These are phyloP conservation scores for Aspergillus felis DNA, from an alignment of 2,329 filamentous ascomycete genomes.

Conservation along the genomic window DNA sequence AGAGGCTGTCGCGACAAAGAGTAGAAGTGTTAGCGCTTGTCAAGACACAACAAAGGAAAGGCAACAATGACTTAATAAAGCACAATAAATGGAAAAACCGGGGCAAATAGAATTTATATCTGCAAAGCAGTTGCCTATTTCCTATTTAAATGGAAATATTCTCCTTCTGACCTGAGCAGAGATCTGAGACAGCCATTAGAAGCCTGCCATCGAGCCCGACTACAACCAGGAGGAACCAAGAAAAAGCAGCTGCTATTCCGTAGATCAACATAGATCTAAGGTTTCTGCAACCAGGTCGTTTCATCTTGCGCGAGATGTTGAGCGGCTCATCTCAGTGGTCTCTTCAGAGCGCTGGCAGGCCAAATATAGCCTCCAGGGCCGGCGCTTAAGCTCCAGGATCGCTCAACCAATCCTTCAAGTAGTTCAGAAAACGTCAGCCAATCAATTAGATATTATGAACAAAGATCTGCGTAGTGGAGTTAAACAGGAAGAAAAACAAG, in stretches of 20 bases:
- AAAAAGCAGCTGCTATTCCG: neutral
- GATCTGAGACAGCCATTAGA: neutral
- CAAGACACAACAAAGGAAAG: constrained; percentile 1
- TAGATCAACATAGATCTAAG: neutral
- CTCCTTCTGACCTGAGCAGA: neutral
- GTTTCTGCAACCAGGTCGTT: constrained; percentile 15
- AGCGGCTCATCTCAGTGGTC: constrained; percentile 11
- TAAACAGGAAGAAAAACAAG: neutral
- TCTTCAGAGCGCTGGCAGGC: constrained; percentile 17
- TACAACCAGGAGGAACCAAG: neutral
- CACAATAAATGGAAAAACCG: neutral
- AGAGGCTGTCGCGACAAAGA: constrained; percentile 2
- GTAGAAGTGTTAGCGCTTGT: neutral
- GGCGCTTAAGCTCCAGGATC: constrained; percentile 25
- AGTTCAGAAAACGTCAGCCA: constrained; percentile 2
- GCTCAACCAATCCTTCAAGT: constrained; percentile 20
- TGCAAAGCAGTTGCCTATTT: neutral
- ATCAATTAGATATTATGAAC: neutral
- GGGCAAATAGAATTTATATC: neutral
- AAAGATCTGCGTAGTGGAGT: neutral
- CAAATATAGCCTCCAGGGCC: constrained; percentile 23
- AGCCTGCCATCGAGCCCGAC: constrained; percentile 1
- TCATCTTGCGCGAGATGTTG: constrained; percentile 20
- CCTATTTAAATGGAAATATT: neutral
- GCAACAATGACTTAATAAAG: neutral